Base-by-base conservation (phyloP, 1,139 yeast genomes). In the Candida mesenterica region DNA sequence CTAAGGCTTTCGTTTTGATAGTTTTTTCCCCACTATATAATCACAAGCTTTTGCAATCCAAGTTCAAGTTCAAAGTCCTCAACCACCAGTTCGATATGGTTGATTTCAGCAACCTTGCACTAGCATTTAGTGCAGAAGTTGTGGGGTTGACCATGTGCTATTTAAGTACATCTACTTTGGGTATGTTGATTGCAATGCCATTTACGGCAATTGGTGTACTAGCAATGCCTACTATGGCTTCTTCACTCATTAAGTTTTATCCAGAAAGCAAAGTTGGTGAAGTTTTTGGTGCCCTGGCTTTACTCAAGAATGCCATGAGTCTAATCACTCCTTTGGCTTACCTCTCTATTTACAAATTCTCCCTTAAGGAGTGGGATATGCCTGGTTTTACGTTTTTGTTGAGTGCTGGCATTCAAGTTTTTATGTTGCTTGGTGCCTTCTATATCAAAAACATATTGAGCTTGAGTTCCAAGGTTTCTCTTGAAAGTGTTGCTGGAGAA, bases 201-300 rank as follows among this genome's bases (percentile, higher is more conserved):
- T 44, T 77, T n/a, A 62, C 75, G 2, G 60, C 82, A 1, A 50
- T 80, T 28, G 78, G 79, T 0, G 60, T 78, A 0, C 36, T 63
- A 8, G 38, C 53, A 12, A 46, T 51, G 6, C 84, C 86, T 0
- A 61, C 75, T 1, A 40, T 77, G 14, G 73, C 72, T 41, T 62
- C 75, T 4, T 49, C 77, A 2, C 49, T 79, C 24, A 67, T 77
- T 37, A 79, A 78, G 51, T 75, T 75, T 46, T 68, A 68, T 32
- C 64, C 67, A 2, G 63, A 65, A 19, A 62, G 65, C 12, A 62
- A 60, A 41, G 61, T 71, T 4, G 81, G 82, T 9, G 78, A 74
- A 47, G 62, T 72, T 36, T 74, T 74, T 51, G 81, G 80, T 2
- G 76, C 72, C 2, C 52, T 75, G 39, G 73, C 79, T 0, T 46